These are phyloP conservation scores for Rhodotorula graminis DNA, from an alignment of 768 basidiomycete genomes.

Conservation along the genomic window DNA sequence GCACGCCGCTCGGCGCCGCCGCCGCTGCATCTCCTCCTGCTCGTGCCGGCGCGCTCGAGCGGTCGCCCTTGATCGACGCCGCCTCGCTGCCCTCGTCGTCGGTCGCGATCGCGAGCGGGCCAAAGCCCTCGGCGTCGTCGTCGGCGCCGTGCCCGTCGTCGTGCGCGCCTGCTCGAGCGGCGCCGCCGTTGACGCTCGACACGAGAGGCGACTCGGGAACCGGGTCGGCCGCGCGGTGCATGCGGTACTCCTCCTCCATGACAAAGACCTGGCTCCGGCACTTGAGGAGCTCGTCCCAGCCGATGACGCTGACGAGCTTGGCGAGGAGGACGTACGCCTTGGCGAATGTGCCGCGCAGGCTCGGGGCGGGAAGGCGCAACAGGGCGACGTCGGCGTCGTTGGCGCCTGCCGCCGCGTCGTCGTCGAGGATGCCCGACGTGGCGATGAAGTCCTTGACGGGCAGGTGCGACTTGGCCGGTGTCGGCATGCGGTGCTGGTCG, in stretches of 20 bases:
- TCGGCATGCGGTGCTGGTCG: constrained; percentile 78
- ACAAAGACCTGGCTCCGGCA: constrained; percentile 92
- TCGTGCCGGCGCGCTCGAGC: constrained; percentile 66
- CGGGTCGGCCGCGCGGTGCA: constrained; percentile 74
- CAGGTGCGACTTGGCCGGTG: constrained; percentile 73
- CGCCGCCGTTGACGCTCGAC: neutral
- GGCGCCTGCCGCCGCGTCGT: constrained; percentile 66
- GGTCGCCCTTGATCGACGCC: constrained; percentile 47
- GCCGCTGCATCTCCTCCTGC: constrained; percentile 47
- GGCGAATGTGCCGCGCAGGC: constrained; percentile 91
- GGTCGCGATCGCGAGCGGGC: constrained; percentile 60
- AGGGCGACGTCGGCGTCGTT: constrained; percentile 91
- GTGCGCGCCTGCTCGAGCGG: constrained; percentile 31
- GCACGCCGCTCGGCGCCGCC: constrained; percentile 40
- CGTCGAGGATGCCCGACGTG: constrained; percentile 70
- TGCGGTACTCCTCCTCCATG: constrained; percentile 98
- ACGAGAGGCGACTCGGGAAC: constrained; percentile 19
- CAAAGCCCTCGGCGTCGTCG: constrained; percentile 41
- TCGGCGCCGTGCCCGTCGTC: constrained; percentile 42
- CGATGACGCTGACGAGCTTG: constrained; percentile 84
- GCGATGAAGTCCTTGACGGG: constrained; percentile 80
- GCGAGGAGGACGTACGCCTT: constrained; percentile 87
- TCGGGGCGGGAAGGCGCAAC: constrained; percentile 88
- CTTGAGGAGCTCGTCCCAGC: constrained; percentile 97
- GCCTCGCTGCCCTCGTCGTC: constrained; percentile 43